Evolutionary conservation across 495 filamentous ascomycete genomes (phyloP), one percentile per base, ranked within the genome.

Genomic region (Penicillium atrosanguineum): DNA sequence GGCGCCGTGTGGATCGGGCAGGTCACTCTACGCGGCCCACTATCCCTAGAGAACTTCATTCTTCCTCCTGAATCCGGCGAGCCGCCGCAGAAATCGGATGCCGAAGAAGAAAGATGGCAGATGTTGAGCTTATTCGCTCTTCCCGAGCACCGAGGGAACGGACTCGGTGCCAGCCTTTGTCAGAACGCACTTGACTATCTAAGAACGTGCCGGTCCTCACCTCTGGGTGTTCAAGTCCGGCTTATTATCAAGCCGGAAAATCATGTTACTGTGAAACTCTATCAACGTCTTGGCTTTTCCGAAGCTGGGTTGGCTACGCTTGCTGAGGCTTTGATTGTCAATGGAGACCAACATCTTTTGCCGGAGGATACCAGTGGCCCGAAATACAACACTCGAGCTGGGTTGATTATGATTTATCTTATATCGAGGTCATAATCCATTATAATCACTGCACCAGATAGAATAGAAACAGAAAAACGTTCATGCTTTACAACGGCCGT

Each of bases 101-200:
- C 38, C 7, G 26, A 44, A 2, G 70, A 68, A 8, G 64, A 62
- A 25, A 54, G 52, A 38, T 74, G 71, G 68, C 69, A 74, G 16
- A 70, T 72, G 66, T 62, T 70, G 1, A 68, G 68, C 25, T 37
- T 74, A 16, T 74, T 66, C 43, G 69, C 59, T 0, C 57, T 60
- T 20, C 63, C 69, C 4, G 54, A 56, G 2, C 62, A 72, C 47
- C 68, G 68, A 0, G 67, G 69, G 12, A 44, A 53, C 20, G 69
- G 71, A 7, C 55, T 74, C 20, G 71, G 64, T 0, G 62, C 58
- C n/a, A 64, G 57, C 36, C 50, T 74, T 7, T 70, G 70, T n/a
- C 51, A 62, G 28, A 54, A 55, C n/a, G 61, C 66, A 3, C 21
- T 71, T 11, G 55, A 60, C n/a, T 67, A 62, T 52, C 57, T 69